phyloP scores from a whole-genome alignment of 2,329 filamentous ascomycete species.

The Leptodontidium sp. region DNA sequence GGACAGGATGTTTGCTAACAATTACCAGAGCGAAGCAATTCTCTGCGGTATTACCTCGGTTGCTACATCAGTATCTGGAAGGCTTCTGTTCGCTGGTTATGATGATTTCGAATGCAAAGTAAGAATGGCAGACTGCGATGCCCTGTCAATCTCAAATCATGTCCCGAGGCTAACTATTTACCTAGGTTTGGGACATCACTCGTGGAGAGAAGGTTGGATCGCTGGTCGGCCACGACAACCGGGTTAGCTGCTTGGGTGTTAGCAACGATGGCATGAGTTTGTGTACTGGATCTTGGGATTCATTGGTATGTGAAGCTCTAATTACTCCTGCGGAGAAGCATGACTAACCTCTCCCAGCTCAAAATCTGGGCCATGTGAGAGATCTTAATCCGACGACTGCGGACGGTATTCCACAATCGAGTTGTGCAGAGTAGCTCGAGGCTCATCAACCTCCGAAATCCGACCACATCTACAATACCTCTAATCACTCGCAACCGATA shows the following conservation, averaged over 20 bases:
- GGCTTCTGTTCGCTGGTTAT: conserved; percentile 95
- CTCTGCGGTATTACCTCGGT: conserved; percentile 98
- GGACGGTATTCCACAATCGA: conserved; percentile 37
- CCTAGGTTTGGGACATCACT: conserved; percentile 95
- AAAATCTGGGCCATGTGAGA: conserved; percentile 78
- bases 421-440: conserved; percentile 40
- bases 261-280: conserved; percentile 99
- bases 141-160: no score
- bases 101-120: conserved; percentile 99
- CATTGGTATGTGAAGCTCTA: conserved; percentile 74
- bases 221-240: conserved; percentile 96
- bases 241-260: conserved; percentile 97
- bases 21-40: conserved; percentile 86
- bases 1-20: conserved; percentile 34
- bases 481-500: conserved; percentile 49
- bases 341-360: conserved; percentile 63
- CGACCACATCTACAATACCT: conserved; percentile 46
- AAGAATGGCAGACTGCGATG: conserved; percentile 47
- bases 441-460: conserved; percentile 33
- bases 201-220: conserved; percentile 97
- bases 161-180: conserved; percentile 26
- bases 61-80: conserved; percentile 94
- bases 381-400: conserved; percentile 33
- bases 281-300: conserved; percentile 99
- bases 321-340: background rate